These are phyloP conservation scores for Colletotrichum sp. DNA, from an alignment of 2,329 filamentous ascomycete species.

Conservation along the genomic window DNA sequence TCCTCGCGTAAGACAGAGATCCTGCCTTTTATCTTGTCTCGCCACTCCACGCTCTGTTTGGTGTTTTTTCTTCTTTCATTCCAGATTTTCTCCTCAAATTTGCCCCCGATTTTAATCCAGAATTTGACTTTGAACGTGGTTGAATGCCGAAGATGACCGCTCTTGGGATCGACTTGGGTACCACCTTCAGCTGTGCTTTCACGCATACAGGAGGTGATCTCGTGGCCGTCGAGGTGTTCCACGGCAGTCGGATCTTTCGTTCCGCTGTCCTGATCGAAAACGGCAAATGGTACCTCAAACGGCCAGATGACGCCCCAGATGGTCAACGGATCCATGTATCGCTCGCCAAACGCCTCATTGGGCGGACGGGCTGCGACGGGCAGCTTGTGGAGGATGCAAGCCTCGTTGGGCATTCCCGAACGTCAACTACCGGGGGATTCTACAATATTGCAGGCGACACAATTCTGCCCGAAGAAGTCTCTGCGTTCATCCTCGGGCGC, in stretches of 20 bases:
- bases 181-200: neutral
- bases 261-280: neutral
- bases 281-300: neutral
- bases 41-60: neutral
- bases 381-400: neutral
- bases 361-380: neutral
- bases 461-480: neutral
- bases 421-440: neutral
- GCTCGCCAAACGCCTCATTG: neutral
- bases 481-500: neutral
- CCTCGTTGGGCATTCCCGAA: rapidly evolving
- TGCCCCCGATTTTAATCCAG: neutral
- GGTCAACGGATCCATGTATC: neutral
- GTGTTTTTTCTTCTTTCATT: neutral
- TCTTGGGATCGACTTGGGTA: neutral
- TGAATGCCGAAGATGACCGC: neutral
- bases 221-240: neutral
- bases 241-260: neutral
- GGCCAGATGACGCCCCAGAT: neutral
- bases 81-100: neutral
- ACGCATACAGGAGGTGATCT: neutral
- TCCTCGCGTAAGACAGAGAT: neutral
- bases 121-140: neutral
- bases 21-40: rapidly evolving
- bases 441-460: neutral